Evolutionary conservation across 805 yeast species (phyloP).

Genomic region (Deakozyma indianensis): DNA sequence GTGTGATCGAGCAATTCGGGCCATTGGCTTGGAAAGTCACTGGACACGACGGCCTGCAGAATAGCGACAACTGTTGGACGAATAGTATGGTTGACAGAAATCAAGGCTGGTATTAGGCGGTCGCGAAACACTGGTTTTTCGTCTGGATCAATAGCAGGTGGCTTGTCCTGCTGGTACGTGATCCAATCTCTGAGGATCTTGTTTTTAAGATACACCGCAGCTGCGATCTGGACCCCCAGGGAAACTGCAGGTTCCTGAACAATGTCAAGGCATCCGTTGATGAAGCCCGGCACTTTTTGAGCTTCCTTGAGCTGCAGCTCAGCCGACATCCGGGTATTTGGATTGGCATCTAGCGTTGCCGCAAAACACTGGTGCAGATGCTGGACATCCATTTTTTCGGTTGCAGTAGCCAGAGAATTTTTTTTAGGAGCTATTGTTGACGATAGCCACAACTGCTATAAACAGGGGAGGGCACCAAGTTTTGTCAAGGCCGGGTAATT

Average conservation of each 20-base stretch:
- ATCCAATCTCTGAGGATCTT: slow-evolving; percentile 53
- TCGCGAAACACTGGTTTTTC: slow-evolving; percentile 67
- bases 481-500: too few species aligned
- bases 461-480: too few species aligned
- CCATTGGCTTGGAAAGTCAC: slow-evolving; percentile 42
- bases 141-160: slow-evolving; percentile 36
- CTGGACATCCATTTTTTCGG: slow-evolving; percentile 51
- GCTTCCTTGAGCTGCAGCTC: slow-evolving; percentile 49
- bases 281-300: slow-evolving; percentile 51
- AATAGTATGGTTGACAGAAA: slow-evolving; percentile 27
- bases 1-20: slow-evolving; percentile 35
- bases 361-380: slow-evolving; percentile 61
- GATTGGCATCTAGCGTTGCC: slow-evolving; percentile 62
- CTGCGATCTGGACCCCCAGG: slow-evolving; percentile 44
- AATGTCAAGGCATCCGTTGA: slow-evolving; percentile 72
- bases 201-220: slow-evolving; percentile 77
- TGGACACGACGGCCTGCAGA: slow-evolving; percentile 34
- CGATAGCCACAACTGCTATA: too few species aligned
- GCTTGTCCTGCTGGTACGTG: slow-evolving; percentile 17
- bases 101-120: slow-evolving; percentile 50
- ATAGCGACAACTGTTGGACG: slow-evolving; percentile 32
- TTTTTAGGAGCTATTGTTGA: too few species aligned
- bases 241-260: slow-evolving; percentile 38
- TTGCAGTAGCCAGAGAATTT: too few species aligned
- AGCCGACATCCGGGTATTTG: slow-evolving; percentile 45